phyloP scores from a whole-genome alignment of 208 protist species.

The Crithidia mellificae region DNA sequence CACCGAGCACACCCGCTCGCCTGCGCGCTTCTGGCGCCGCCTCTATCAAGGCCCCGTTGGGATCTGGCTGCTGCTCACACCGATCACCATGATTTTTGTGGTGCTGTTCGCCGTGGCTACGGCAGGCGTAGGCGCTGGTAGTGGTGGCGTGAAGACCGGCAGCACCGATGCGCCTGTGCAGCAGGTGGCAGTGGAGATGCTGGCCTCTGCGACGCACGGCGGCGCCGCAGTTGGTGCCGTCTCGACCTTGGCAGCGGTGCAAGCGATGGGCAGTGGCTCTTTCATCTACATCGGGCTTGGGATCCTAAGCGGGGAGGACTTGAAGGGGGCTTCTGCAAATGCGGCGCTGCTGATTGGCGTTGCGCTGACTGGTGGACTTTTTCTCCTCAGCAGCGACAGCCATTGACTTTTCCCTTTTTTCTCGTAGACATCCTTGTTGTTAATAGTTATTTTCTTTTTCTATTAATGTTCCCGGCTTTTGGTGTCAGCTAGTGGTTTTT shows the following conservation, averaged over 20 bases:
- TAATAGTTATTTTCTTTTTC: no score
- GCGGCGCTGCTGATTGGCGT: conserved; percentile 47
- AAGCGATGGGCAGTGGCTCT: conserved; percentile 66
- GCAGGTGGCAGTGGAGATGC: not conserved
- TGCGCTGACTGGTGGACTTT: conserved; percentile 33
- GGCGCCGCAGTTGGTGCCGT: not conserved
- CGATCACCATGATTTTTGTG: conserved; percentile 38
- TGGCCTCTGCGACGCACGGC: not conserved
- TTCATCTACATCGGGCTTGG: conserved; percentile 67
- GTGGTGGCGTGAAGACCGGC: not conserved
- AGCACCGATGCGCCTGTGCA: not conserved
- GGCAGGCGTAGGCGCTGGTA: no score
- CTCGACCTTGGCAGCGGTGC: conserved; percentile 31
- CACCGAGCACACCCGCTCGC: not conserved
- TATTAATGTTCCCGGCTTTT: no score
- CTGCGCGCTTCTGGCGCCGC: conserved; percentile 23
- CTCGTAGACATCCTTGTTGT: not conserved
- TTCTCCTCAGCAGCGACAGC: conserved; percentile 16
- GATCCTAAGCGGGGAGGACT: conserved; percentile 55
- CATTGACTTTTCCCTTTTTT: not conserved
- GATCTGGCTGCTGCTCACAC: conserved; percentile 53
- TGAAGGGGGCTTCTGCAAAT: conserved; percentile 31
- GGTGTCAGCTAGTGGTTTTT: no score
- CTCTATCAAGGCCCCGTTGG: conserved; percentile 30
- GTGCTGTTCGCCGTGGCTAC: conserved; percentile 5